Base-by-base conservation (phyloP, 148 eudicot species). In the Vaccinium macrocarpon region DNA sequence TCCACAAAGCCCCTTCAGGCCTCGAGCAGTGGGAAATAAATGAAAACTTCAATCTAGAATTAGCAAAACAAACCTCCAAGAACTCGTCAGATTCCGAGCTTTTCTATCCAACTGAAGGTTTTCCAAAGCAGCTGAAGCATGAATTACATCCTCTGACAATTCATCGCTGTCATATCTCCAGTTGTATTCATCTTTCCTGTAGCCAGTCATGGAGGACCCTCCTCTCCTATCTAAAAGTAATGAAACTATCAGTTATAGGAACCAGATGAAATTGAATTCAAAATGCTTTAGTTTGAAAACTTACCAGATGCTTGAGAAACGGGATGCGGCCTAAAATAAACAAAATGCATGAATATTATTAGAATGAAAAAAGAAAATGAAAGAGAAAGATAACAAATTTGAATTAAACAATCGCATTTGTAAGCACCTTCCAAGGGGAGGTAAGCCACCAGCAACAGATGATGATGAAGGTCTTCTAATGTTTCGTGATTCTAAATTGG, bases 41-140 rank as follows among this genome's bases (percentile, higher is more conserved):
- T 12, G 0, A 6, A 50, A 62, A 18, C 23, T 23, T 14, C 48
- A 35, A 46, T 51, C n/a, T 10, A 70, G 56, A 21, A 87, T 72
- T 14, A 48, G 19, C 55, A 84, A 84, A 61, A 91, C 90, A 77
- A 57, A 94, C 98, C 99, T 90, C 97, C 99, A 95, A 73, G 98
- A 95, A 61, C 93, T 88, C 74, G 99, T 92, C 48, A 93, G 85
- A 86, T 92, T 92, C 62, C 99, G 94, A 85, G 99, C 91, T 87
- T 97, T 97, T 85, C 97, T 92, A 87, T 97, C 98, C 94, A 97
- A 82, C 77, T 97, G 99, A 85, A 97, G 90, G 87, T 97, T 97
- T 87, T 93, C 97, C 59, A 95, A 82, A 82, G 98, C 98, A 84
- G 97, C 91, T 83, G 98, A 93, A 80, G 97, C 94, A 81, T 91